phyloP scores from a whole-genome alignment of 176 grass and related monocot species.

The Oryza rufipogon region DNA sequence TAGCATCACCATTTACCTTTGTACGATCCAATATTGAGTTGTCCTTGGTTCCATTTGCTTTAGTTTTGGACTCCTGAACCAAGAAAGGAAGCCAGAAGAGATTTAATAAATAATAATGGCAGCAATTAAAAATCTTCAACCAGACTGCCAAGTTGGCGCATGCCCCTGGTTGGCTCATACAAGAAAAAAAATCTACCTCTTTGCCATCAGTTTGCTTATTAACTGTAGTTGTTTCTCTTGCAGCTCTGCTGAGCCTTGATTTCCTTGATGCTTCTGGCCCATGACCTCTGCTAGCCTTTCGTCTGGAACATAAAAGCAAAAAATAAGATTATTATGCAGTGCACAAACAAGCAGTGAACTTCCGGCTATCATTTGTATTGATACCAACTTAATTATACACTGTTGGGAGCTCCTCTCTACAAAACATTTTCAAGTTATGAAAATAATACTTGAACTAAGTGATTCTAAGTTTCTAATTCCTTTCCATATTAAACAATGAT shows the following conservation, averaged over 20 bases:
- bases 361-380: neutral
- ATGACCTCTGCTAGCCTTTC: constrained; percentile 63
- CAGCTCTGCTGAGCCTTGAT: constrained; percentile 62
- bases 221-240: constrained; percentile 45
- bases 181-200: constrained; percentile 45
- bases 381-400: neutral
- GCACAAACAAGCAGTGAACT: neutral
- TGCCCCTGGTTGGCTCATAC: neutral
- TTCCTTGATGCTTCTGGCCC: constrained; percentile 64
- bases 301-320: constrained; percentile 43
- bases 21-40: constrained; percentile 42
- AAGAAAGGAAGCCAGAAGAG: constrained; percentile 30
- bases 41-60: constrained; percentile 51
- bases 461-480: neutral
- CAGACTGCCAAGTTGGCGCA: neutral
- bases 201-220: constrained; percentile 30
- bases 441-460: constrained; percentile 24
- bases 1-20: constrained; percentile 55
- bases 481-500: neutral
- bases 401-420: neutral
- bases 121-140: constrained; percentile 14
- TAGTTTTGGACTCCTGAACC: constrained; percentile 59
- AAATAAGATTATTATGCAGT: neutral
- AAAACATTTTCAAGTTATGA: neutral
- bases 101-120: constrained; percentile 6